Base-by-base conservation (phyloP, 2,329 filamentous ascomycete genomes). In the Xylaria sp. region DNA sequence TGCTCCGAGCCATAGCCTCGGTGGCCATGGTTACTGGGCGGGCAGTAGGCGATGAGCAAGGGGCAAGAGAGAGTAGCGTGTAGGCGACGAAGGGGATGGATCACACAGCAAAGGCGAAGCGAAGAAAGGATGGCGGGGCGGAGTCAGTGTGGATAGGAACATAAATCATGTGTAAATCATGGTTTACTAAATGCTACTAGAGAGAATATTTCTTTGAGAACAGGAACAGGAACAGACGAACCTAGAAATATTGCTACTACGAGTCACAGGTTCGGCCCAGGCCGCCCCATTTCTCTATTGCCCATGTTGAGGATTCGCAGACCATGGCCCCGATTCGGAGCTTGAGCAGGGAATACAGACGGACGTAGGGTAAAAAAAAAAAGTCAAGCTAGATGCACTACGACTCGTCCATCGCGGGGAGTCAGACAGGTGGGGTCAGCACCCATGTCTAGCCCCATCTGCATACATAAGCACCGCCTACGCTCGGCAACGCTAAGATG, bases 1-100 rank as follows among this genome's bases (percentile, higher is more conserved):
- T 83, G 33, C 70, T 68, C 58, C 69, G 66, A 39, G 57, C 52
- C 54, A 65, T 61, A 15, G 65, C 46, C 31, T 73, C 73, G 67
- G 75, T 71, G 43, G 69, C 69, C 65, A 72, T 71, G 23, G 46
- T 58, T 55, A 64, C 46, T 51, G 18, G 23, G 48, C 49, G n/a
- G 23, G 48, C 49, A 15, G 52, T 60, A 25, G 15, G 57, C 49
- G 51, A 62, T 12, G 41, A 41, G 46, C 61, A 51, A 31, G 31
- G 36, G 43, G 61, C 25, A 55, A 18, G 13, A 43, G 46, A 39
- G 23, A n/a, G 43, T 20, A 36, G 10, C 9, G 33, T 7, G 33
- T 36, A 36, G 33, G 33, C 10, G 33, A 36, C 8, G 33, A 20
- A 23, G 36, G 54, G 3, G 62, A 46, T 23, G 33, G 56, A 59